These are phyloP conservation scores for Gaertneriomyces semiglobifer DNA, from an alignment of 192 early-diverging fungal species.

Conservation along the genomic window DNA sequence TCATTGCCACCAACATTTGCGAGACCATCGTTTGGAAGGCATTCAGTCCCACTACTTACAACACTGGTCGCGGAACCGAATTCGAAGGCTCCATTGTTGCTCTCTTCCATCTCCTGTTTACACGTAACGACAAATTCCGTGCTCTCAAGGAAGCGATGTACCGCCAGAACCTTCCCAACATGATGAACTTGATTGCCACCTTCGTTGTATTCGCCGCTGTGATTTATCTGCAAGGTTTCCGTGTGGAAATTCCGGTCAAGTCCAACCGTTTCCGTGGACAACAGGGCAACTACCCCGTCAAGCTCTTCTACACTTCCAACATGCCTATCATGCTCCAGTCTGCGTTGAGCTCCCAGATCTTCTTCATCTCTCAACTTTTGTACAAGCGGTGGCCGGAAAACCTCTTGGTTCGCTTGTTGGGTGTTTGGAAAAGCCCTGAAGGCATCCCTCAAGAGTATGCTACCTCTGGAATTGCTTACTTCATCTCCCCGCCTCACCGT, in stretches of 20 bases:
- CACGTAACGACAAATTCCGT: constrained; percentile 93
- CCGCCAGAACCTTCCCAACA: constrained; percentile 64
- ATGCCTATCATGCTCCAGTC: constrained; percentile 99
- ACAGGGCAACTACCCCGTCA: constrained; percentile 97
- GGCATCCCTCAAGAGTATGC: constrained; percentile 96
- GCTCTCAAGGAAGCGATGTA: constrained; percentile 98
- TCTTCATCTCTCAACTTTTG: constrained; percentile 97
- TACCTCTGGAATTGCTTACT: constrained; percentile 91
- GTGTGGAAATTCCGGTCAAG: constrained; percentile 98
- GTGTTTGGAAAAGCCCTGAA: constrained; percentile 94
- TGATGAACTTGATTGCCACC: constrained; percentile 86
- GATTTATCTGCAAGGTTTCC: constrained; percentile 96
- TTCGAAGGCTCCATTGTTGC: constrained; percentile 98
- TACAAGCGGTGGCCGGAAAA: constrained; percentile 98
- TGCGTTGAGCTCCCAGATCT: constrained; percentile 92
- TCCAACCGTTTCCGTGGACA: constrained; percentile 94
- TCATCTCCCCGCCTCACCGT: constrained; percentile 93
- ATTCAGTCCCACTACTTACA: constrained; percentile 94
- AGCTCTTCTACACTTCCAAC: constrained; percentile 99
- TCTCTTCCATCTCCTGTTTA: constrained; percentile 92
- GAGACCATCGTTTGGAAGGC: constrained; percentile 99
- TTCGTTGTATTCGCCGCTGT: constrained; percentile 66
- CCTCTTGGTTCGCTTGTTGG: constrained; percentile 86
- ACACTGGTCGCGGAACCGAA: constrained; percentile 96
- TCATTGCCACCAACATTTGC: constrained; percentile 99